phyloP scores from a whole-genome alignment of 768 basidiomycete species.

The Guyanaporus albipodus region DNA sequence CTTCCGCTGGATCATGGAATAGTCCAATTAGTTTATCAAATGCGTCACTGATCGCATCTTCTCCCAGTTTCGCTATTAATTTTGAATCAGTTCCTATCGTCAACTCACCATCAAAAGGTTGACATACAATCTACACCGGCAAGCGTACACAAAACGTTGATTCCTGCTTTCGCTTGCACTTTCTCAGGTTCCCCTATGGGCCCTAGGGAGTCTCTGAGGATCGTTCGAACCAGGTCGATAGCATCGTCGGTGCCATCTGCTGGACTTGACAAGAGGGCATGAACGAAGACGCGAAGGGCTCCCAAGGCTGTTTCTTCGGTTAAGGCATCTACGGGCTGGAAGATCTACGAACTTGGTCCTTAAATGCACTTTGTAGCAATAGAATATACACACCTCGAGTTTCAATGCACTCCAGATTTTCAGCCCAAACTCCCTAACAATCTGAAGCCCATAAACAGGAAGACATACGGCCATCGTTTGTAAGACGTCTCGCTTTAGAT shows the following conservation, averaged over 20 bases:
- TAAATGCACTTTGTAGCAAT: not conserved
- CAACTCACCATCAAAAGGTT: not conserved
- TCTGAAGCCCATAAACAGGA: slow-evolving; percentile 73
- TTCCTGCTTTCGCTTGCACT: slow-evolving; percentile 83
- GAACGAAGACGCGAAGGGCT: slow-evolving; percentile 67
- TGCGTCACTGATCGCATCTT: slow-evolving; percentile 62
- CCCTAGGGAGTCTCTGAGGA: slow-evolving; percentile 75
- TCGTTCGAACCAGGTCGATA: slow-evolving; percentile 59
- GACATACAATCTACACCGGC: slow-evolving; percentile 74
- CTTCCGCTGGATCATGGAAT: slow-evolving; percentile 70
- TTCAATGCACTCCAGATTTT: slow-evolving; percentile 91
- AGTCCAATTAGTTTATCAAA: slow-evolving; percentile 74
- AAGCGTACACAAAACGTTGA: slow-evolving; percentile 76
- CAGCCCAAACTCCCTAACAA: slow-evolving; percentile 57
- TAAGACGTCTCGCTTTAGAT: slow-evolving; percentile 75
- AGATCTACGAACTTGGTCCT: slow-evolving; percentile 53
- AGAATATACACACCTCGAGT: slow-evolving; percentile 59
- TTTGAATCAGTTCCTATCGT: slow-evolving; percentile 3
- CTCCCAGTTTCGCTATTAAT: slow-evolving; percentile 59
- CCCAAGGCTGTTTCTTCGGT: slow-evolving; percentile 74
- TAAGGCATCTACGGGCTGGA: slow-evolving; percentile 80
- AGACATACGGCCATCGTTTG: slow-evolving; percentile 73
- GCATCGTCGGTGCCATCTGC: slow-evolving; percentile 35
- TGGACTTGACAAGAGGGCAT: slow-evolving; percentile 57
- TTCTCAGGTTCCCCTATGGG: slow-evolving; percentile 90